A percentile compares a stretch with the other conserved stretches of the same genome.
Evolutionary conservation across 169 alveolate genomes (phyloP).

Genomic region (Haemoproteus tartakovskyi): DNA sequence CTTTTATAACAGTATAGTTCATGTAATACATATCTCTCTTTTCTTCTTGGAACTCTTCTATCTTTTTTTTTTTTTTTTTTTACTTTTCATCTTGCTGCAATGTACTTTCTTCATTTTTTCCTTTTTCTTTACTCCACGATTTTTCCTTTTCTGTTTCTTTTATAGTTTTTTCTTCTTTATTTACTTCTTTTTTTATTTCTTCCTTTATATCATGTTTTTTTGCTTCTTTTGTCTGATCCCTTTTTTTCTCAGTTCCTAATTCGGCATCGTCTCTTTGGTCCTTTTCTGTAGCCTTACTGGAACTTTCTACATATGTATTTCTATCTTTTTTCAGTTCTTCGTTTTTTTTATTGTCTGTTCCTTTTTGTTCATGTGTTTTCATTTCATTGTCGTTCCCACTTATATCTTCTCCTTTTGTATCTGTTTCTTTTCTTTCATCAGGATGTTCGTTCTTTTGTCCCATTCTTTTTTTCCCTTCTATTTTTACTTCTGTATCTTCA

Average conservation of each 20-base stretch:
- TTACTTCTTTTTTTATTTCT: not conserved
- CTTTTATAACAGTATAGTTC: constrained; percentile 41
- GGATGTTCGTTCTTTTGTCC: not conserved
- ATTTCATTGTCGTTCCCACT: constrained; percentile 1
- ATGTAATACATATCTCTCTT: constrained; percentile 51
- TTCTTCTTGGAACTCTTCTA: constrained; percentile 12
- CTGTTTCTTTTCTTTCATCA: not conserved
- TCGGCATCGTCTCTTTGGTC: not conserved
- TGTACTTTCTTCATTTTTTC: not conserved
- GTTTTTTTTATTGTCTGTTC: not conserved
- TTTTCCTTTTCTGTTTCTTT: constrained; percentile 1
- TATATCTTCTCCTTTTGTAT: too few species aligned
- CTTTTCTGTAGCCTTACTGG: not conserved
- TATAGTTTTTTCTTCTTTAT: not conserved
- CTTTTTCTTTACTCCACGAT: not conserved
- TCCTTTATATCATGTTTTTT: not conserved
- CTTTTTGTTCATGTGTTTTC: not conserved
- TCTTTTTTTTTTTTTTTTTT: constrained; percentile 29
- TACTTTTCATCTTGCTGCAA: constrained; percentile 4
- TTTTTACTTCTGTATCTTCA: not conserved
- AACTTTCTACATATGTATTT: not conserved
- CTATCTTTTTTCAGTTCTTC: not conserved
- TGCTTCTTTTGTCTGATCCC: not conserved
- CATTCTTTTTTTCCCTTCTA: not conserved
- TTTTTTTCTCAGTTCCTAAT: not conserved